Percentiles rank a stretch among this genome's conserved stretches.
These are phyloP conservation scores for Mortierella sp. DNA, from an alignment of 371 early-diverging fungal genomes.

Conservation along the genomic window DNA sequence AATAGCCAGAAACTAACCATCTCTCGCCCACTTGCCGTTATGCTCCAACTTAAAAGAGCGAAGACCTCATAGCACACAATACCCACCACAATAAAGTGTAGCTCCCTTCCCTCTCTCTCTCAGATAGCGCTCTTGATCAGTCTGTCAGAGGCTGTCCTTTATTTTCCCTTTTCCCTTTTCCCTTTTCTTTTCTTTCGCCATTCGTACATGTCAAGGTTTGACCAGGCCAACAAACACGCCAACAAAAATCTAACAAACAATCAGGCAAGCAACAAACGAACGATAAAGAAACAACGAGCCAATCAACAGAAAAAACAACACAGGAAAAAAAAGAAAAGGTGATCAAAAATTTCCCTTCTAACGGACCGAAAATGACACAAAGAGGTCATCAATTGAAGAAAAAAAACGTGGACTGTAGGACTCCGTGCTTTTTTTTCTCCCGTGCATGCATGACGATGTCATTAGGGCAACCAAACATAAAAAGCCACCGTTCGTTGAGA, in stretches of 20 bases:
- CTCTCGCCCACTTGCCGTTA: slow-evolving; percentile 38
- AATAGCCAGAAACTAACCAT: neutral
- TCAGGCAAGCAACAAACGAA: neutral
- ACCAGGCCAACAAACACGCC: neutral
- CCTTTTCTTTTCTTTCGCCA: neutral
- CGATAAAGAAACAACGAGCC: neutral
- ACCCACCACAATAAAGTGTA: neutral
- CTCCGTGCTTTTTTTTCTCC: slow-evolving; percentile 8
- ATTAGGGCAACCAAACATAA: neutral
- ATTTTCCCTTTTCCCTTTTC: neutral
- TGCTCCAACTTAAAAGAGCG: slow-evolving; percentile 15
- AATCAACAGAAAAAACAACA: neutral
- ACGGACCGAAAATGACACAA: neutral
- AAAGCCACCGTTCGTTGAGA: neutral
- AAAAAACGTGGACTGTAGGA: slow-evolving; percentile 12
- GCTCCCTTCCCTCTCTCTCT: neutral
- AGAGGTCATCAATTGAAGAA: slow-evolving; percentile 1
- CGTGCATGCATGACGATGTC: slow-evolving; percentile 13
- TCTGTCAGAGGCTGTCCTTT: neutral
- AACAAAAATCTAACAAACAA: neutral
- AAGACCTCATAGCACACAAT: neutral
- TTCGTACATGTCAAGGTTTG: neutral
- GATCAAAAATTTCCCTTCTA: neutral
- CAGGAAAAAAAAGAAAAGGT: neutral
- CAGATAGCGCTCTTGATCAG: neutral